Conservation (phyloP, 2,329 filamentous ascomycete genomes). For the Coniochaeta hoffmannii region DNA sequence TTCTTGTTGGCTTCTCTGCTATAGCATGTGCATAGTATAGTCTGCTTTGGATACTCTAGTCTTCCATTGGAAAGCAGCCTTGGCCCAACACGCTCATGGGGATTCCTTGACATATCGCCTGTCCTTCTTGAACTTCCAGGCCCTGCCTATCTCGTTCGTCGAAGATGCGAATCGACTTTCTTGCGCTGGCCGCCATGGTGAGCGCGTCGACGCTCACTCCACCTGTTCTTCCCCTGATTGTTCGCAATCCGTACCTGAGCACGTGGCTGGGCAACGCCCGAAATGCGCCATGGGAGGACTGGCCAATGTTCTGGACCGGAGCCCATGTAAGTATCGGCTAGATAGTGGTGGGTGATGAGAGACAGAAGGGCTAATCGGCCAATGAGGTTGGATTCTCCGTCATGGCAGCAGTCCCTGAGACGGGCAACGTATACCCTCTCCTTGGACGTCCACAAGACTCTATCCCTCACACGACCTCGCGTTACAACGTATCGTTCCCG, state of each 20-base stretch:
- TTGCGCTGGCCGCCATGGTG: constrained; percentile 27
- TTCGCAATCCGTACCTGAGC: constrained; percentile 54
- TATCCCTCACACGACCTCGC: constrained; percentile 21
- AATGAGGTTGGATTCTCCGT: constrained; percentile 39
- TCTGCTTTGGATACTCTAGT: too few relatives aligned
- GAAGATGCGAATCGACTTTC: constrained; percentile 20
- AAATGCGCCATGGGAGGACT: constrained; percentile 69
- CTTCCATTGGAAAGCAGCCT: too few relatives aligned
- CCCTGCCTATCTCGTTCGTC: background rate
- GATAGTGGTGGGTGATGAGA: background rate
- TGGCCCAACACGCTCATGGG: background rate
- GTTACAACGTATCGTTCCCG: constrained; percentile 33
- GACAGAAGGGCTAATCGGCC: background rate
- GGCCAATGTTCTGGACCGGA: constrained; percentile 58
- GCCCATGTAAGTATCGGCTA: constrained; percentile 16
- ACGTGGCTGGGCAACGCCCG: constrained; percentile 60
- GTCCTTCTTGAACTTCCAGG: background rate
- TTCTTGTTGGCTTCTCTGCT: background rate
- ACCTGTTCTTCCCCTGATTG: constrained; percentile 48
- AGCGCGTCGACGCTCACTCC: constrained; percentile 46
- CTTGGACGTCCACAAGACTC: constrained; percentile 45
- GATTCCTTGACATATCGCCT: background rate
- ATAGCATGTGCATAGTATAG: too few relatives aligned
- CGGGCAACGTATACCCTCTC: constrained; percentile 38
- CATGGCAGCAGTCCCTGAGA: constrained; percentile 36